phyloP scores from a whole-genome alignment of 495 filamentous ascomycete genomes.

The Penicillium odoratum region DNA sequence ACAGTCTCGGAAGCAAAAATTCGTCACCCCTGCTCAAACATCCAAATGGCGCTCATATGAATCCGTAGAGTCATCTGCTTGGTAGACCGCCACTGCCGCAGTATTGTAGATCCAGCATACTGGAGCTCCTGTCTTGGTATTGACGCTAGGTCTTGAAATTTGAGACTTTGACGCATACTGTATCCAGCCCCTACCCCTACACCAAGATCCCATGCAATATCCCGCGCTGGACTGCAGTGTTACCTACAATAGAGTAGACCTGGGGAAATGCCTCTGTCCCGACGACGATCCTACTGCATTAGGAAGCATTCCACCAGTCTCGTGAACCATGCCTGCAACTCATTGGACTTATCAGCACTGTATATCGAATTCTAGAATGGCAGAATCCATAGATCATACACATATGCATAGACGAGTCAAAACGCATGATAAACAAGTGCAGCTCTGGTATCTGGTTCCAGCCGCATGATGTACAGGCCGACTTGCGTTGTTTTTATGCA shows the following conservation, averaged over 20 bases:
- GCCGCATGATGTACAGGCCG: not conserved
- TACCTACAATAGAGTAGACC: not conserved
- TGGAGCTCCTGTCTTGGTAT: slow-evolving; percentile 1
- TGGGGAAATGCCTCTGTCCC: not conserved
- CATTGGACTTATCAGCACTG: slow-evolving; percentile 1
- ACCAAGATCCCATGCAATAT: slow-evolving; percentile 10
- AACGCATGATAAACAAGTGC: not conserved
- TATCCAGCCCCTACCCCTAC: not conserved
- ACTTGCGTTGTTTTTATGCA: not conserved
- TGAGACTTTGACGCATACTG: not conserved
- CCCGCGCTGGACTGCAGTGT: slow-evolving; percentile 8
- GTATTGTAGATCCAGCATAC: slow-evolving; percentile 1
- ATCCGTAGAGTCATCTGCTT: not conserved
- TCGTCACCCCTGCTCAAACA: not conserved
- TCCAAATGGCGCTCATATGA: not conserved
- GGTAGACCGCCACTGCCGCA: slow-evolving; percentile 9
- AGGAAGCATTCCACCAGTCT: slow-evolving; percentile 14
- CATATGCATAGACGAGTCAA: not conserved
- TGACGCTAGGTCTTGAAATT: slow-evolving; percentile 9
- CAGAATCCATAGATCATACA: slow-evolving; percentile 1
- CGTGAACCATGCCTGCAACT: slow-evolving; percentile 10
- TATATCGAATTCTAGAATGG: not conserved
- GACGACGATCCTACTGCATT: slow-evolving; percentile 6
- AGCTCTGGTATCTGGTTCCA: not conserved
- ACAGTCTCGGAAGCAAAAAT: not conserved